Base-by-base conservation (phyloP, 1,284 basidiomycete genomes). In the Microbotryomycetes sp. region DNA sequence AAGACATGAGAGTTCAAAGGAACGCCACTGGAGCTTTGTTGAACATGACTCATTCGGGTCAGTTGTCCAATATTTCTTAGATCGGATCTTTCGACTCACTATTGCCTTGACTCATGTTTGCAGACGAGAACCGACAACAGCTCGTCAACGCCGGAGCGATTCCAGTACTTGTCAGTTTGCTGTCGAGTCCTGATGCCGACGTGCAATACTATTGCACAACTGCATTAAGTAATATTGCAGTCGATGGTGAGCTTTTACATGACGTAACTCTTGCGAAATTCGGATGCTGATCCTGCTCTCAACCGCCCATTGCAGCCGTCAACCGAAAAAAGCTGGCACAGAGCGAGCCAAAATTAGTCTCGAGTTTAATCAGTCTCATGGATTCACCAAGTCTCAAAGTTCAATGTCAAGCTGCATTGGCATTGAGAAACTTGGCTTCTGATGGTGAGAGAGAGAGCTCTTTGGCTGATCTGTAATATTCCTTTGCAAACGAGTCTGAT, bases 131-230 rank as follows among this genome's bases (percentile, higher is more conserved):
- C 76, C 81, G 96, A 58, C 94, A 97, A 75, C 94, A 98, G 74
- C 87, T 99, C 51, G 96, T 99, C 71, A 96, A 93, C 71, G 96
- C 96, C 28, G 96, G 96, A 15, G 96, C 96, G 23, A 97, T 98
- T 64, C 96, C 96, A 15, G 96, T 98, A 42, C 84, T 98, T 28
- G 96, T 99, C 69, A 88, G 87, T 73, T 80, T 99, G 45, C 81
- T 99, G 60, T 94, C 93, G 74, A 94, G 91, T n/a, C 85, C 89
- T 49, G 94, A 99, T 76, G 98, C 94, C 23, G 94, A 98, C 76
- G 96, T 98, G 2, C 96, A 99, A 77, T 99, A 99, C 76, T 99
- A 99, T 76, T 99, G 96, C 79, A 99, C 96, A 6, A 99, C 96
- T 26, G 96, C 96, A 0, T 79, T 99, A 66, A 93, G 90, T 76